Evolutionary conservation across 371 early-diverging fungal species (phyloP), one percentile per base, ranked within the genome.

Genomic region (Mucor mucedo): DNA sequence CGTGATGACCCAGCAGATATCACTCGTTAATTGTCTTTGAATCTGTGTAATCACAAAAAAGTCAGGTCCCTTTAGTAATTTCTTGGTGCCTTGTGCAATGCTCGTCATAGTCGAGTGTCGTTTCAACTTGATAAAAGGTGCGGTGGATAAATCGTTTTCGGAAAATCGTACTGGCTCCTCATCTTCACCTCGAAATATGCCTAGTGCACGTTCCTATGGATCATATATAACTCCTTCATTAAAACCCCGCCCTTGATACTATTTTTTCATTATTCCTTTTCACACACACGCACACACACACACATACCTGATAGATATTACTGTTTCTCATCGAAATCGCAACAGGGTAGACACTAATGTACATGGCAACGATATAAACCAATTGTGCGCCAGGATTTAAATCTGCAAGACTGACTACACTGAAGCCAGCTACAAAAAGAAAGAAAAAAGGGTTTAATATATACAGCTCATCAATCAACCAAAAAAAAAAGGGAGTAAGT

Each of bases 261-360:
- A 39, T 8, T 8, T 50, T 42, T 42, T 45, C 16, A n/a, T 45
- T 45, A n/a, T 14, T 21, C 21, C 21, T 21, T 21, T 21, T 21
- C 21, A 21, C 21, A 21, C 21, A 21, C 21, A 21, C 21, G 1
- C 21, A 21, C 21, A 21, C 21, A 21, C 21, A 21, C 21, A 21
- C 21, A 7, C 21, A 55, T 73, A 76, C 80, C 66, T 82, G 79
- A 55, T 82, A 82, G 32, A 82, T 71, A 21, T 82, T 82, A 70
- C 79, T 82, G 62, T 79, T 72, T 53, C 82, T 66, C 76, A 82
- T 82, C 4, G 79, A 82, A 50, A 82, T 82, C 7, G 82, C 77
- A 5, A 82, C 79, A 8, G 82, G 82, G 44, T 82, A 82, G 8
- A 82, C 82, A 65, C 77, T 77, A 45, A 82, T 82, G 57, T 82